Conservation (phyloP, 2,329 filamentous ascomycete species). For the Colletotrichum sojae region DNA sequence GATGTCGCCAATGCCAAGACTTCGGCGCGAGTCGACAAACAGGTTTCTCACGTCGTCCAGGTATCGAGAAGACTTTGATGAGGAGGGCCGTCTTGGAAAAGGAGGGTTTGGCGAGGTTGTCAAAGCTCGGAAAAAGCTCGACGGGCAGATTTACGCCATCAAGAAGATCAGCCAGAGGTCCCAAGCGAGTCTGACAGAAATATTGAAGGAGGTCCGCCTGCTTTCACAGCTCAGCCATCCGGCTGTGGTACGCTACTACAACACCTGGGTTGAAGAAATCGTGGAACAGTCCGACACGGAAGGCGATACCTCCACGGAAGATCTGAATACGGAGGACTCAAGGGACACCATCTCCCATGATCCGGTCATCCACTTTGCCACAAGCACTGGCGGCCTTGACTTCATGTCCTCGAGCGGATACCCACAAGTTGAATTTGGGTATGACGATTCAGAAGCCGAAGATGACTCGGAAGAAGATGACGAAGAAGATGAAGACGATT, state of each 20-base stretch:
- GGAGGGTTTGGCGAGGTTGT: constrained; percentile 98
- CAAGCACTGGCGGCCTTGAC: constrained; percentile 86
- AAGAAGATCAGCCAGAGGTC: constrained; percentile 95
- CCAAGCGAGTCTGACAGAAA: constrained; percentile 83
- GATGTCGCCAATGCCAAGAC: constrained; percentile 62
- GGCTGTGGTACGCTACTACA: constrained; percentile 89
- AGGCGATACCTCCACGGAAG: constrained; percentile 68
- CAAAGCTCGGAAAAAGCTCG: constrained; percentile 90
- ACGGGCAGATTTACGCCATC: constrained; percentile 93
- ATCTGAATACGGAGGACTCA: constrained; percentile 52
- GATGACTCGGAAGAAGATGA: constrained; percentile 54
- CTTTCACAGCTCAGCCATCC: constrained; percentile 95
- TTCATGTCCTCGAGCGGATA: constrained; percentile 92
- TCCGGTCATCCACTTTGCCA: constrained; percentile 71
- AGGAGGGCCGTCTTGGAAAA: constrained; percentile 89
- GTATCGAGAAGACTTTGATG: constrained; percentile 91
- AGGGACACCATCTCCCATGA: constrained; percentile 59
- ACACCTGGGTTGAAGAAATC: constrained; percentile 90
- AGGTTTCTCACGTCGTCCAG: constrained; percentile 73
- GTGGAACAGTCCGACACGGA: constrained; percentile 68
- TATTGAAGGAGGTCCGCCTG: constrained; percentile 87
- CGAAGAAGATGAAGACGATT: constrained; percentile 55
- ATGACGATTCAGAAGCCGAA: constrained; percentile 64
- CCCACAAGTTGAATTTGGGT: constrained; percentile 83
- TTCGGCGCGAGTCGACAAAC: constrained; percentile 74